Conservation (phyloP, 768 basidiomycete genomes). For the Coprinopsis cinerea region DNA sequence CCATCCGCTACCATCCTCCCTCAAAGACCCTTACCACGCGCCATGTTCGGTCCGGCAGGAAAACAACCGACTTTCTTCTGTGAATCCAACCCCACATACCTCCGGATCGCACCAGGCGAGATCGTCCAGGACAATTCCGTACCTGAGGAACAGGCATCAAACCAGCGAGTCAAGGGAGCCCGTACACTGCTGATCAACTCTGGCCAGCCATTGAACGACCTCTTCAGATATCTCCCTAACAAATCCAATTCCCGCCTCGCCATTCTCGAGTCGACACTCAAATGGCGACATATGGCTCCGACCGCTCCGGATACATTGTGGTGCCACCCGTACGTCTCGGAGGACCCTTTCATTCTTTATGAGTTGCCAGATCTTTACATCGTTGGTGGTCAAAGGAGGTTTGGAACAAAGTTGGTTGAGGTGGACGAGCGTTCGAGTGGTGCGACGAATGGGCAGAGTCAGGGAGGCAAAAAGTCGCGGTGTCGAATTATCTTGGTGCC, state of each 20-base stretch:
- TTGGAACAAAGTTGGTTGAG: slow-evolving; percentile 65
- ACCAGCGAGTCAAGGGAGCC: no score
- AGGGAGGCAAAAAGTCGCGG: slow-evolving; percentile 25
- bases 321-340: slow-evolving; percentile 89
- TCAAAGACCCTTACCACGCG: slow-evolving; percentile 87
- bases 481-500: slow-evolving; percentile 82
- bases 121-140: slow-evolving; percentile 17
- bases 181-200: slow-evolving; percentile 77
- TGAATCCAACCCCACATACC: slow-evolving; percentile 88
- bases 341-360: slow-evolving; percentile 86
- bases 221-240: slow-evolving; percentile 85
- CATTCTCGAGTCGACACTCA: slow-evolving; percentile 73
- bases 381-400: slow-evolving; percentile 85
- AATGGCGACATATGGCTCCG: slow-evolving; percentile 96
- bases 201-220: slow-evolving; percentile 92
- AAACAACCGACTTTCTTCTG: slow-evolving; percentile 59
- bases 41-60: slow-evolving; percentile 75
- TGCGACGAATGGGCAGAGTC: slow-evolving; percentile 26
- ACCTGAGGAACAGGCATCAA: slow-evolving; percentile 18
- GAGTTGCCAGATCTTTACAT: slow-evolving; percentile 88
- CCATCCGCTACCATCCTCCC: slow-evolving; percentile 87
- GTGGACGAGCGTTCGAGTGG: no score
- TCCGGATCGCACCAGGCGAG: slow-evolving; percentile 50
- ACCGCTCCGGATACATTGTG: slow-evolving; percentile 98
- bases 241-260: slow-evolving; percentile 67